Base-by-base conservation (phyloP, 2,329 filamentous ascomycete genomes). In the Fusarium dimerum region DNA sequence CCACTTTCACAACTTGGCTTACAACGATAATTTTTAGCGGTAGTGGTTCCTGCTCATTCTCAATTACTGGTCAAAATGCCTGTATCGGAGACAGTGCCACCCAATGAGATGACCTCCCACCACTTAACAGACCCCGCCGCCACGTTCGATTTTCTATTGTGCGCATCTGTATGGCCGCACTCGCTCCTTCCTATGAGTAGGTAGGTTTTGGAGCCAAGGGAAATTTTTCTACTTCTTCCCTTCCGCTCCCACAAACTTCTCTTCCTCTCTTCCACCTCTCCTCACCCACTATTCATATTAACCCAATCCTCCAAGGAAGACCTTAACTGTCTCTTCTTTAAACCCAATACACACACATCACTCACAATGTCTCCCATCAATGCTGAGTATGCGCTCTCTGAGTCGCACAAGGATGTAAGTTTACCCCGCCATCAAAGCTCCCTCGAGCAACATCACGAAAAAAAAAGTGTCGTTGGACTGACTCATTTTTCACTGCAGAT, bases 401-500 rank as follows among this genome's bases (percentile, higher is more conserved):
- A 76, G 67, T 67, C 76, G 66, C 80, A 82, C 76, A 81, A 80
- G 72, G 75, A 81, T 71, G 79, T 81, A 62, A 49, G 75, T 47
- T 71, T 43, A 34, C 58, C 55, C 56, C 52, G 29, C 60, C 54
- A 59, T 68, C 66, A 60, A 61, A 49, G 59, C 43, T 44, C 48
- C 48, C 51, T 45, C 17, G n/a, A 11, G 46, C 40, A 15, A 12
- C 32, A 11, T 15, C 13, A 15, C 39, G 39, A 40, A 20, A 40
- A 40, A 20, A 40, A 40, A 20, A 16, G 9, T n/a, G 9, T 36
- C 6, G 46, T 56, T 20, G n/a, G 17, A 45, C 49, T 65, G 51
- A 56, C 54, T 55, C 50, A 61, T 44, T 26, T 45, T 30, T 58
- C 8, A 46, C 34, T 58, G 40, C 51, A 96, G 92, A 87, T 97